Percentiles rank a stretch among this genome's conserved stretches.
phyloP scores from a whole-genome alignment of 2,329 filamentous ascomycete genomes.

The Knoxdaviesia proteae region DNA sequence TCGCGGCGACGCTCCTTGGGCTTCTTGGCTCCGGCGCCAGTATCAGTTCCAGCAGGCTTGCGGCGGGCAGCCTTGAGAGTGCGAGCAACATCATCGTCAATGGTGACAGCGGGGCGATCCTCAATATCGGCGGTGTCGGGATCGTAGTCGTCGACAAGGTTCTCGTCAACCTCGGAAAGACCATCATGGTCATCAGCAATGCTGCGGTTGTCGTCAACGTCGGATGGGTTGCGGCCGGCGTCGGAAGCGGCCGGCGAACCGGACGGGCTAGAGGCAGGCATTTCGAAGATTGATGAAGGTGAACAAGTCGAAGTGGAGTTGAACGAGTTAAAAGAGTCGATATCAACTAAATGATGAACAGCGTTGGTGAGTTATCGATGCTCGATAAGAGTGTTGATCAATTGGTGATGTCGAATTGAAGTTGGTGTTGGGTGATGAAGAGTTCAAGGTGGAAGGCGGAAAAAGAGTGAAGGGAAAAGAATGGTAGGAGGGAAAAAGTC shows the following conservation, averaged over 20 bases:
- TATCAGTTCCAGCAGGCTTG: constrained; percentile 29
- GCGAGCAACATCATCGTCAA: constrained; percentile 43
- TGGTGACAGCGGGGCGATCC: constrained; percentile 37
- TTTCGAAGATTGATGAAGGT: too few relatives aligned
- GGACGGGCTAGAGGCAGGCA: too few relatives aligned
- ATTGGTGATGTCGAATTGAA: too few relatives aligned
- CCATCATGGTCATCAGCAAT: constrained; percentile 36
- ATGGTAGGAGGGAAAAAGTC: too few relatives aligned
- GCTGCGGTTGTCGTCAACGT: constrained; percentile 18
- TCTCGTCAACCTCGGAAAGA: constrained; percentile 48
- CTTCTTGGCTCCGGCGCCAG: constrained; percentile 46
- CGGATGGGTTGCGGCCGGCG: constrained; percentile 11
- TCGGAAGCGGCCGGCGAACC: neutral
- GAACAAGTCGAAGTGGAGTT: too few relatives aligned
- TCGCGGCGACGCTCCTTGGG: constrained; percentile 53
- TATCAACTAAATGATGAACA: too few relatives aligned
- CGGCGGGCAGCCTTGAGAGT: constrained; percentile 44
- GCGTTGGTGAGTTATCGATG: too few relatives aligned
- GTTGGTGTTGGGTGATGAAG: too few relatives aligned
- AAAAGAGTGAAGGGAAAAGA: too few relatives aligned
- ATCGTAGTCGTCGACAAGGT: constrained; percentile 51
- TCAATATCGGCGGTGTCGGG: constrained; percentile 41
- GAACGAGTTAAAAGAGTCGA: too few relatives aligned
- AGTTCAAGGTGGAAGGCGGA: too few relatives aligned
- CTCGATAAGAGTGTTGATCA: too few relatives aligned